Conservation (phyloP, 2,329 filamentous ascomycete genomes). For the Fusarium liriodendri region DNA sequence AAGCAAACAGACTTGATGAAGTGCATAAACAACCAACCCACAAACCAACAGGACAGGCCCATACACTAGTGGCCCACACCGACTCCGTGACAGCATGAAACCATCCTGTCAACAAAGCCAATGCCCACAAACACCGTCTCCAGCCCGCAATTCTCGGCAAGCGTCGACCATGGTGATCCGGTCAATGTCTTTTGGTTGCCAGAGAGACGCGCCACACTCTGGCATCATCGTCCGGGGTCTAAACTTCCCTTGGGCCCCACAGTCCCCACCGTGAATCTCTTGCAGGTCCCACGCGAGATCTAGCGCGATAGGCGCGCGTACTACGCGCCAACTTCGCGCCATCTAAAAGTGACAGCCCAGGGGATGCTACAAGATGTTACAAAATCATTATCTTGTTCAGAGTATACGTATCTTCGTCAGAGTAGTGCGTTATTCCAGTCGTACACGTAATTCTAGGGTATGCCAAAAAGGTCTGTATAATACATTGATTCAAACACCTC, state of each 20-base stretch:
- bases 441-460: slow-evolving; percentile 36
- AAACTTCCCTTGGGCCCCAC: slow-evolving; percentile 21
- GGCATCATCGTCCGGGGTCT: slow-evolving; percentile 6
- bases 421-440: slow-evolving; percentile 24
- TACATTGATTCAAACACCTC: slow-evolving; percentile 24
- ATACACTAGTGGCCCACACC: background rate
- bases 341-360: background rate
- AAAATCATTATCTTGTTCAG: background rate
- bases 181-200: slow-evolving; percentile 24
- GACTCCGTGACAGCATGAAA: background rate
- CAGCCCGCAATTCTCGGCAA: background rate
- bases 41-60: background rate
- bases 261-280: slow-evolving; percentile 5
- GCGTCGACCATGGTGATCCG: background rate
- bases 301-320: slow-evolving; percentile 37
- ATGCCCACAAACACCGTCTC: background rate
- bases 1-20: background rate
- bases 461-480: slow-evolving; percentile 30
- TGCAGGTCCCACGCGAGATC: slow-evolving; percentile 6
- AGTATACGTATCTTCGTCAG: background rate
- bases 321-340: slow-evolving; percentile 18
- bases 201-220: slow-evolving; percentile 28
- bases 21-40: background rate
- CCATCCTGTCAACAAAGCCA: background rate
- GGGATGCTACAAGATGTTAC: background rate